Conservation (phyloP, 352 stramenopile species). For the Plasmopara muralis region DNA sequence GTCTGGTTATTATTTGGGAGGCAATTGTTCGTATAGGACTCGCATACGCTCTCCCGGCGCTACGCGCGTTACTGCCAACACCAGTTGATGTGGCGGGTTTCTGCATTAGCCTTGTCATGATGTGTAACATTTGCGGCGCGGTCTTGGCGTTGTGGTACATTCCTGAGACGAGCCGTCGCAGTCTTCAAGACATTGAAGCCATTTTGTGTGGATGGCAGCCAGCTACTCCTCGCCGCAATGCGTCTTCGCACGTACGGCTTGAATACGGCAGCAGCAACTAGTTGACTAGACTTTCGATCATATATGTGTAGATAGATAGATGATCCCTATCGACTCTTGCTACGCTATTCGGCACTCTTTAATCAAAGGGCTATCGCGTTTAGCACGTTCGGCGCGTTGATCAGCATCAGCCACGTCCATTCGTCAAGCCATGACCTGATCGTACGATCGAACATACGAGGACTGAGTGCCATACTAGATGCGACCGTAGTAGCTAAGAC, state of each 20-base stretch:
- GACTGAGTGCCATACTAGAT: constrained; percentile 80
- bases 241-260: constrained; percentile 47
- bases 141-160: constrained; percentile 60
- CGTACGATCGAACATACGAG: constrained; percentile 78
- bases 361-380: constrained; percentile 3
- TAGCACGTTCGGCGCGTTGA: constrained; percentile 7
- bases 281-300: constrained; percentile 9
- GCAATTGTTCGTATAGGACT: constrained; percentile 36
- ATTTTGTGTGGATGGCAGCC: constrained; percentile 69
- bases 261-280: constrained; percentile 28
- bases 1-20: constrained; percentile 61
- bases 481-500: constrained; percentile 46
- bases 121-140: constrained; percentile 38
- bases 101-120: constrained; percentile 33
- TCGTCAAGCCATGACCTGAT: constrained; percentile 49
- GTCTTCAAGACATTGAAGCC: constrained; percentile 75
- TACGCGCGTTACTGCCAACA: constrained; percentile 32
- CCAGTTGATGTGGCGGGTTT: constrained; percentile 39
- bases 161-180: constrained; percentile 66
- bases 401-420: constrained; percentile 10
- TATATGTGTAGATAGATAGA: constrained; percentile 25
- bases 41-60: constrained; percentile 26
- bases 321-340: constrained; percentile 6
- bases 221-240: constrained; percentile 46
- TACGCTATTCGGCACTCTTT: constrained; percentile 13